A percentile compares a stretch with the other conserved stretches of the same genome.
These are phyloP conservation scores for Chlorella sp. DNA, from an alignment of 139 green algal genomes.

Conservation along the genomic window DNA sequence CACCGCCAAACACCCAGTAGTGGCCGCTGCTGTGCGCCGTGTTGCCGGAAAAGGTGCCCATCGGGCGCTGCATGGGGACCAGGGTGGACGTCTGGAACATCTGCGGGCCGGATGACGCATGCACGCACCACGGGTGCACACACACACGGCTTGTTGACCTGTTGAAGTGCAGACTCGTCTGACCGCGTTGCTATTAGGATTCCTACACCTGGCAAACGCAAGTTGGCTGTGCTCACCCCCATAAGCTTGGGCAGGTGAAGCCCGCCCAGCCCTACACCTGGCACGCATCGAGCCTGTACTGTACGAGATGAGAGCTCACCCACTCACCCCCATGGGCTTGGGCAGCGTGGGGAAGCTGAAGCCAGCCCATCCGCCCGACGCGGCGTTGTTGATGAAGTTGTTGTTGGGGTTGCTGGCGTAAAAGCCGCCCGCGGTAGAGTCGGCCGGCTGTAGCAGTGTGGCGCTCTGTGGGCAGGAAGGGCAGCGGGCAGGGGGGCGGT, in stretches of 20 bases:
- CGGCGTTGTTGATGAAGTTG: conserved; percentile 43
- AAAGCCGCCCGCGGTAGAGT: conserved; percentile 47
- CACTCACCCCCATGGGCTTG: conserved; percentile 31
- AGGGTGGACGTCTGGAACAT: background rate
- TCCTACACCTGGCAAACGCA: too few species aligned
- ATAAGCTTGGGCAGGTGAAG: too few species aligned
- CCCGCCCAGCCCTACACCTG: too few species aligned
- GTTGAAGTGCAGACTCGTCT: too few species aligned
- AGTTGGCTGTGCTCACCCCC: too few species aligned
- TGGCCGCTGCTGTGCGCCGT: conserved; percentile 37
- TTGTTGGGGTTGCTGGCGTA: conserved; percentile 57
- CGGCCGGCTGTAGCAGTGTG: conserved; percentile 31
- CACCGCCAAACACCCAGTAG: conserved; percentile 33
- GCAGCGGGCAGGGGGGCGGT: background rate
- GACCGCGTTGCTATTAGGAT: too few species aligned
- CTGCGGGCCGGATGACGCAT: background rate
- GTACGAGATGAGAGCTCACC: too few species aligned
- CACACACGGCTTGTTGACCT: too few species aligned
- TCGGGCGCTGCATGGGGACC: conserved; percentile 20
- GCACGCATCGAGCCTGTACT: too few species aligned
- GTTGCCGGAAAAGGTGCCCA: conserved; percentile 44
- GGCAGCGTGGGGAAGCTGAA: conserved; percentile 45
- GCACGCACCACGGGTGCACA: background rate
- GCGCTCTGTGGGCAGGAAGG: conserved; percentile 4
- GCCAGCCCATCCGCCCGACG: conserved; percentile 49